Evolutionary conservation across 2,329 filamentous ascomycete species (phyloP).

Genomic region (Trichoderma hamatum): DNA sequence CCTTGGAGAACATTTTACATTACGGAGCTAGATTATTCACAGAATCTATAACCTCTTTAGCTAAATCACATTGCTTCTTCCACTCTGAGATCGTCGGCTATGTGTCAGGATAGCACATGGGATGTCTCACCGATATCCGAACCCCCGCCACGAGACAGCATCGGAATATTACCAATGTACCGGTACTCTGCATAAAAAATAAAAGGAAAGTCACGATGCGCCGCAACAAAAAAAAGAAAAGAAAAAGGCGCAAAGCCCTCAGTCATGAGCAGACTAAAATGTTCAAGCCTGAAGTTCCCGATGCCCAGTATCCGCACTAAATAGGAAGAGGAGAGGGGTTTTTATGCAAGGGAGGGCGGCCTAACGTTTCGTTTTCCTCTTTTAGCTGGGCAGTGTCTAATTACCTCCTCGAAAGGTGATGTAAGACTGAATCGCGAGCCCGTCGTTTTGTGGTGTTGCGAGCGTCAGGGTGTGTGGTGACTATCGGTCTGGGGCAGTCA

Average conservation of each 20-base stretch:
- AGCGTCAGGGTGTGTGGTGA: neutral
- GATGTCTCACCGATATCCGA: slow-evolving; percentile 1
- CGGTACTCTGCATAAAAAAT: neutral
- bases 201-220: neutral
- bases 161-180: neutral
- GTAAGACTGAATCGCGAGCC: slow-evolving; percentile 12
- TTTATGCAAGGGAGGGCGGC: slow-evolving; percentile 9
- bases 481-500: neutral
- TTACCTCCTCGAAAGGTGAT: slow-evolving; percentile 3
- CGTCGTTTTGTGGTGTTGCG: neutral
- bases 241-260: neutral
- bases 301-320: slow-evolving; percentile 2
- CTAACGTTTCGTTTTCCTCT: neutral
- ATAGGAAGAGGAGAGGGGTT: neutral
- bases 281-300: neutral
- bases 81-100: neutral
- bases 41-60: neutral
- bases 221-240: neutral
- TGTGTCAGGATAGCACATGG: neutral
- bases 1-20: neutral
- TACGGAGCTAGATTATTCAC: neutral
- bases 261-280: neutral
- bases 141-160: neutral
- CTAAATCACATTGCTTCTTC: neutral
- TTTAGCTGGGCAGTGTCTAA: slow-evolving; percentile 15